A percentile compares a stretch with the other conserved stretches of the same genome.
These are phyloP conservation scores for Gaultheria prostrata DNA, from an alignment of 148 eudicot species.

Conservation along the genomic window DNA sequence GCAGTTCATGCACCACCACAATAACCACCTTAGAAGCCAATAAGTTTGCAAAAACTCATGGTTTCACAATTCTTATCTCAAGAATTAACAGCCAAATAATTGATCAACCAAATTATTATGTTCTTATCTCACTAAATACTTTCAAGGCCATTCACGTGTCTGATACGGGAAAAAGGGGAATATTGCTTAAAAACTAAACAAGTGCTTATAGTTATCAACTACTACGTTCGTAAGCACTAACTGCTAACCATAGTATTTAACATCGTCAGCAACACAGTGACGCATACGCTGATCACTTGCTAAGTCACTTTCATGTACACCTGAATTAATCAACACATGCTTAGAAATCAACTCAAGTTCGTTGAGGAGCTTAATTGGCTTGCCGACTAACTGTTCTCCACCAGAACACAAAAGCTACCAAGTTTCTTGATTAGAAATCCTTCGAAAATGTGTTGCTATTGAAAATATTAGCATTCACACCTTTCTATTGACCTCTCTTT, in stretches of 20 bases:
- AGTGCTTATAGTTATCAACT: background rate
- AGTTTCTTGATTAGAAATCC: constrained; percentile 1
- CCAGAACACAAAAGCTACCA: background rate
- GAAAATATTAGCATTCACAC: background rate
- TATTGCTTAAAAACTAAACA: background rate
- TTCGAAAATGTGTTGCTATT: background rate
- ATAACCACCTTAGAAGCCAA: background rate
- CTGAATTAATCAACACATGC: background rate
- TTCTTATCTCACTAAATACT: background rate
- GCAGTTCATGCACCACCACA: constrained; percentile 15
- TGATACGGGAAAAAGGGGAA: background rate
- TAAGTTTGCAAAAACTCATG: background rate
- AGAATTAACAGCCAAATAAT: background rate
- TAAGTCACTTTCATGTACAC: background rate
- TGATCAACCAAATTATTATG: background rate
- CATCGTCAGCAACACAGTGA: background rate
- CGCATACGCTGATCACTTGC: background rate
- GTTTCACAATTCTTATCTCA: background rate
- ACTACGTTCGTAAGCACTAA: background rate
- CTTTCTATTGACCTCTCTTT: background rate
- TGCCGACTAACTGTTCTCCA: background rate
- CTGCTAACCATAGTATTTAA: background rate
- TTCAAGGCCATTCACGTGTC: background rate
- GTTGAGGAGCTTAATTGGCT: background rate
- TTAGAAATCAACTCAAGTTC: background rate